These are phyloP conservation scores for Hypoxylon sp. DNA, from an alignment of 2,329 filamentous ascomycete genomes.

Conservation along the genomic window DNA sequence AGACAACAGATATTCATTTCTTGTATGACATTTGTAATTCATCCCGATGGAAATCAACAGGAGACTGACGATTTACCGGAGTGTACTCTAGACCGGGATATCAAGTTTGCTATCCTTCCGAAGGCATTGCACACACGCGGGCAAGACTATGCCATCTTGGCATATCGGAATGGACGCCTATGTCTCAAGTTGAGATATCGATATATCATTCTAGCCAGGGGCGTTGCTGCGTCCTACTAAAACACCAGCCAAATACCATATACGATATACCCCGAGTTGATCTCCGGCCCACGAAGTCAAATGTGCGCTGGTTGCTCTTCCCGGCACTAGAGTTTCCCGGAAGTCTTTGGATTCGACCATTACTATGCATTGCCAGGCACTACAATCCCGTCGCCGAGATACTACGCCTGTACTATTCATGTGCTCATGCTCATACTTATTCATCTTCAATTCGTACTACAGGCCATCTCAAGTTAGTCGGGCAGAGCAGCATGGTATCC, in stretches of 20 bases:
- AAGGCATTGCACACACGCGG: neutral
- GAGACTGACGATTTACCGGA: constrained; percentile 9
- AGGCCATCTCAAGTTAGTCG: constrained; percentile 2
- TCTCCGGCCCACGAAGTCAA: neutral
- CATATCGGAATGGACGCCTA: constrained; percentile 3
- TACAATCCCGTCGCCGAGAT: neutral
- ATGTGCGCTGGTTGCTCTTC: neutral
- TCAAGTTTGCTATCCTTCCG: neutral
- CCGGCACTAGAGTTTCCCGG: neutral
- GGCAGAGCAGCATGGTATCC: constrained; percentile 12
- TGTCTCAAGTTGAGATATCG: constrained; percentile 4
- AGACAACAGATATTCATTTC: neutral
- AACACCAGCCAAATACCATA: neutral
- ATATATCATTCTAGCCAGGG: neutral
- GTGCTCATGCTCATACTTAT: neutral
- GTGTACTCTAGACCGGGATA: neutral
- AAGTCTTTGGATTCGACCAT: constrained; percentile 9
- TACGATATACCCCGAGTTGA: neutral
- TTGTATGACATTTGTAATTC: constrained; percentile 2
- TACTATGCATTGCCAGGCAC: constrained; percentile 4
- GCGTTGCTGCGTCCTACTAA: neutral
- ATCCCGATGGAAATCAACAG: neutral
- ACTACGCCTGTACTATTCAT: constrained; percentile 2
- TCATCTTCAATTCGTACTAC: neutral
- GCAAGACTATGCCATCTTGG: constrained; percentile 1